A percentile compares a stretch with the other conserved stretches of the same genome.
phyloP scores from a whole-genome alignment of 257 asterid genomes.

The Galeopsis tetrahit region DNA sequence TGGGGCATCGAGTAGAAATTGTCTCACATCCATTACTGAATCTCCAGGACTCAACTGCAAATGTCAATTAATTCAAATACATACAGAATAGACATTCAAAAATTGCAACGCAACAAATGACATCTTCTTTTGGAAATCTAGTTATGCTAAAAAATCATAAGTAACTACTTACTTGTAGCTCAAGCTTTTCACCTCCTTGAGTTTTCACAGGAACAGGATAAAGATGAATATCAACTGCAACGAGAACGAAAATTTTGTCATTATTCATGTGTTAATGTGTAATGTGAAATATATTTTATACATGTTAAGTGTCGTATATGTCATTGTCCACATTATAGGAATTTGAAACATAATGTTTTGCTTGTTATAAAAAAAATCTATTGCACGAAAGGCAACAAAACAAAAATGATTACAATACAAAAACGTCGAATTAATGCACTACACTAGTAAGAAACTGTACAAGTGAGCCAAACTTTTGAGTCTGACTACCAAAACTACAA shows the following conservation, averaged over 20 bases:
- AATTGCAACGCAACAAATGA: not conserved
- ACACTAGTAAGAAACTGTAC: not conserved
- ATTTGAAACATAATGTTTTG: not conserved
- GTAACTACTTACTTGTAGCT: conserved; percentile 61
- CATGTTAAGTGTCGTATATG: not conserved
- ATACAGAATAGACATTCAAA: conserved; percentile 13
- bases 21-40: conserved; percentile 92
- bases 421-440: not conserved
- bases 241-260: not conserved
- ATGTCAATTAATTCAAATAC: conserved; percentile 32
- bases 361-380: not conserved
- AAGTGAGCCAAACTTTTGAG: not conserved
- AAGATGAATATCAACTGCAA: conserved; percentile 70
- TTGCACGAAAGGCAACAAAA: not conserved
- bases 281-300: not conserved
- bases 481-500: not conserved
- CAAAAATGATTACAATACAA: not conserved
- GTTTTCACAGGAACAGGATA: conserved; percentile 79
- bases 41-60: conserved; percentile 94
- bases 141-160: not conserved
- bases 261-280: not conserved
- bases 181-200: conserved; percentile 79
- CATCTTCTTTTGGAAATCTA: not conserved
- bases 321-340: not conserved
- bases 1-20: conserved; percentile 90